Conservation (phyloP, 139 green algal genomes). For the Chlamydomonas schloesseri region DNA sequence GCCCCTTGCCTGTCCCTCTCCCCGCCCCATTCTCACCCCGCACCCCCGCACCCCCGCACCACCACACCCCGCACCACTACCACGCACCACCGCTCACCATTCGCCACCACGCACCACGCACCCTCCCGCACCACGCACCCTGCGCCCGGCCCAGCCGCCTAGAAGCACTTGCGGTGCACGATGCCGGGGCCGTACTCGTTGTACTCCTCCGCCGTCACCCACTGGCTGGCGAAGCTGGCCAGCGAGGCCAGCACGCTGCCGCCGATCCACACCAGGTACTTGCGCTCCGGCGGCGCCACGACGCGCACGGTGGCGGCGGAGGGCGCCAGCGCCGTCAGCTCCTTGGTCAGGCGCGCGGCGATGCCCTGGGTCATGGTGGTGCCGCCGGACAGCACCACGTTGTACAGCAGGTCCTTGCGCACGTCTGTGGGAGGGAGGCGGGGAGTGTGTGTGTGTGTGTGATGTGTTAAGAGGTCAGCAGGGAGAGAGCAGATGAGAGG, state of each 20-base stretch:
- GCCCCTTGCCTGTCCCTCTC: too few species aligned
- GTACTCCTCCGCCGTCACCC: slow-evolving; percentile 79
- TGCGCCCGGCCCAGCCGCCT: too few species aligned
- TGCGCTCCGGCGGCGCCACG: slow-evolving; percentile 79
- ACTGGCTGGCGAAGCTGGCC: slow-evolving; percentile 83
- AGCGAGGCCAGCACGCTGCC: slow-evolving; percentile 94
- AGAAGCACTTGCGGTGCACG: slow-evolving; percentile 65
- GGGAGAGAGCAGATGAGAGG: too few species aligned
- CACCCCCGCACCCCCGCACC: too few species aligned
- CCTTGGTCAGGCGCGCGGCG: slow-evolving; percentile 77
- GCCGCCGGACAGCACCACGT: slow-evolving; percentile 92
- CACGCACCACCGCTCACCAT: too few species aligned
- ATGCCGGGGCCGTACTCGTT: slow-evolving; percentile 56
- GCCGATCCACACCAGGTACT: slow-evolving; percentile 96
- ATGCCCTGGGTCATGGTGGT: slow-evolving; percentile 92
- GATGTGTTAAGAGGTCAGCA: too few species aligned
- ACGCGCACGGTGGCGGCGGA: slow-evolving; percentile 76
- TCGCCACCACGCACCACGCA: too few species aligned
- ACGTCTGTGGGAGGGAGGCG: slow-evolving; percentile 74
- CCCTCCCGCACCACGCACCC: too few species aligned
- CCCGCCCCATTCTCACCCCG: too few species aligned
- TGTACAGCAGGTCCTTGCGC: slow-evolving; percentile 91
- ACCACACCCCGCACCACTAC: too few species aligned
- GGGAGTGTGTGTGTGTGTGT: too few species aligned
- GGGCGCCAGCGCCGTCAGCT: slow-evolving; percentile 83